phyloP scores from a whole-genome alignment of 106 monocot species.

The Dendrobium huoshanense region DNA sequence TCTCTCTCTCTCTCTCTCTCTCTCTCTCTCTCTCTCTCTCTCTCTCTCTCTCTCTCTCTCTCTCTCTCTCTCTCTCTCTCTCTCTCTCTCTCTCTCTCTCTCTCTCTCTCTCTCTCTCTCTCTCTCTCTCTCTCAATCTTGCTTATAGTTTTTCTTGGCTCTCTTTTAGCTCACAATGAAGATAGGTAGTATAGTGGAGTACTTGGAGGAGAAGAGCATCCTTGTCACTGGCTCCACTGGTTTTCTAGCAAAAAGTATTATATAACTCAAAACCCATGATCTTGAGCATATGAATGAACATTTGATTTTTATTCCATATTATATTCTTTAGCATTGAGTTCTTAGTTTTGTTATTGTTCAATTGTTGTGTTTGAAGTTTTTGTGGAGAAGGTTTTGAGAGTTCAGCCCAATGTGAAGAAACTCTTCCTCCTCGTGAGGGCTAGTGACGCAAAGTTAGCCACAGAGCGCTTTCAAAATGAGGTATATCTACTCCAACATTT shows the following conservation, averaged over 20 bases:
- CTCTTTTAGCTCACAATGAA: background rate
- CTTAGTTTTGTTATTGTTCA: background rate
- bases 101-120: no score
- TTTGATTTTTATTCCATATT: no score
- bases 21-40: no score
- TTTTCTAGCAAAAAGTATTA: constrained; percentile 43
- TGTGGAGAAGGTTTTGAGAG: constrained; percentile 68
- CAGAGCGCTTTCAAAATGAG: constrained; percentile 30
- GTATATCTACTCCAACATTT: background rate
- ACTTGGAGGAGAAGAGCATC: constrained; percentile 40
- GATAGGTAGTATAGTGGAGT: background rate
- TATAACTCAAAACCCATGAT: no score
- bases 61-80: no score
- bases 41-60: no score
- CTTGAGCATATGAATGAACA: no score
- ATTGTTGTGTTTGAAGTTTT: constrained; percentile 30
- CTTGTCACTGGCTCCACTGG: constrained; percentile 57
- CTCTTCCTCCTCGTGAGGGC: constrained; percentile 60
- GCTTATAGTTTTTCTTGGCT: no score
- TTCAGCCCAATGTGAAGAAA: constrained; percentile 59
- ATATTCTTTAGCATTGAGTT: no score
- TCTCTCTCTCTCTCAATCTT: no score
- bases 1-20: no score
- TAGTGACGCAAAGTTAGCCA: constrained; percentile 13
- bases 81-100: no score